Base-by-base conservation (phyloP, 805 yeast species). In the Sugiyamaella chiloensis region DNA sequence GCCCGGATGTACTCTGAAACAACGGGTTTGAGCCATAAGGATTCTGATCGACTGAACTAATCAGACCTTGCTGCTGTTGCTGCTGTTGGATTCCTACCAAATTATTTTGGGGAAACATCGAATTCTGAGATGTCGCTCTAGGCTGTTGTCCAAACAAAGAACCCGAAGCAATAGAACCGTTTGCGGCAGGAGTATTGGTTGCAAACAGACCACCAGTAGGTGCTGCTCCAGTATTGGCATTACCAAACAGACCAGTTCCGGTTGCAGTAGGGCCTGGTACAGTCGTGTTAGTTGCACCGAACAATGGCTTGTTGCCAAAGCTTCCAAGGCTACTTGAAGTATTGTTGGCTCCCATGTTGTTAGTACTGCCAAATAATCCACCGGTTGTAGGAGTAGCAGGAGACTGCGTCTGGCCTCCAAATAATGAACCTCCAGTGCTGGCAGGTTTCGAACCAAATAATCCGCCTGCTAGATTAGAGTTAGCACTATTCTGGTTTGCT, bases 21-120 rank as follows among this genome's bases (percentile, higher is more conserved):
- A 90, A 69, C 4, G 89, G 85, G 57, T 83, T 82, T 41, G 79
- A 75, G 1, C 96, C 95, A 61, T 87, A 90, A 37, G 96, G 96
- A 61, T 84, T 79, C 50, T 73, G 72, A 48, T 68, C 71, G 45
- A 67, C 61, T 26, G 68, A 56, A 36, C 74, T 67, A 41, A 63
- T 60, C 14, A 64, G 56, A 21, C 65, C 65, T 50, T 53, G 65
- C 40, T 54, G 46, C 44, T 27, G 52, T 12, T 47, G 52, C 35
- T 47, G 50, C 34, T 48, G 70, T 59, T 21, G 68, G 34, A 31
- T 65, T n/a, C 20, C 5, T 8, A 9, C 26, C 42, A 70, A 59
- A 16, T 42, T 36, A 35, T 49, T 42, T 46, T 29, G 44, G n/a
- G 34, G 24, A 26, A 47, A 46, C 24, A 32, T 29, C 3, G 37